Conservation (phyloP, 352 stramenopile genomes). For the Globisporangium emineosum region DNA sequence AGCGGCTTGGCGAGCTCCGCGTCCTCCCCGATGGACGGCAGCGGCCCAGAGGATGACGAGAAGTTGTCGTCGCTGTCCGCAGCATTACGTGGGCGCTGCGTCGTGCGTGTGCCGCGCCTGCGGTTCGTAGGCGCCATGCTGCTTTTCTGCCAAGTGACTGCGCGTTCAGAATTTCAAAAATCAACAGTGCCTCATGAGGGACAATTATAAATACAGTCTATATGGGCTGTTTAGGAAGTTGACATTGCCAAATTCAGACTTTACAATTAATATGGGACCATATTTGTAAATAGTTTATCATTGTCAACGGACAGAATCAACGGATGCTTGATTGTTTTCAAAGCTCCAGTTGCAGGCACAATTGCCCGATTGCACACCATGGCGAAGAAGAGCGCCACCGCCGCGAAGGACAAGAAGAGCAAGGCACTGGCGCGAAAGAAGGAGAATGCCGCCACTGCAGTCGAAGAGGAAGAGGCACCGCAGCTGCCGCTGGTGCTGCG, state of each 20-base stretch:
- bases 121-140: slow-evolving; percentile 17
- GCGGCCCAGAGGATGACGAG: slow-evolving; percentile 15
- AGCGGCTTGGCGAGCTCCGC: slow-evolving; percentile 33
- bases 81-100: slow-evolving; percentile 24
- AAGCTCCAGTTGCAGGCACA: too few species aligned
- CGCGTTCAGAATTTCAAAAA: slow-evolving; percentile 11
- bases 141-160: background rate
- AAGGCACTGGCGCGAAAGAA: background rate
- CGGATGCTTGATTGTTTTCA: too few species aligned
- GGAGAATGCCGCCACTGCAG: background rate
- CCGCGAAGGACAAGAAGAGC: slow-evolving; percentile 11
- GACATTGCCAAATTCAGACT: background rate
- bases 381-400: slow-evolving; percentile 12
- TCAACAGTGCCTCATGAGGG: background rate
- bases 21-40: slow-evolving; percentile 66
- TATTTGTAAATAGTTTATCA: background rate
- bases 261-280: too few species aligned
- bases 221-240: background rate
- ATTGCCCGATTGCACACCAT: too few species aligned
- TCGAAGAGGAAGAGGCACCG: slow-evolving; percentile 20
- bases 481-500: slow-evolving; percentile 55
- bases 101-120: slow-evolving; percentile 23
- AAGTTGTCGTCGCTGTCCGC: slow-evolving; percentile 5
- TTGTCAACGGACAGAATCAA: too few species aligned
- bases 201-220: background rate